Percentiles rank a stretch among this genome's conserved stretches.
These are phyloP conservation scores for Lentinula detonsa DNA, from an alignment of 768 basidiomycete species.

Conservation along the genomic window DNA sequence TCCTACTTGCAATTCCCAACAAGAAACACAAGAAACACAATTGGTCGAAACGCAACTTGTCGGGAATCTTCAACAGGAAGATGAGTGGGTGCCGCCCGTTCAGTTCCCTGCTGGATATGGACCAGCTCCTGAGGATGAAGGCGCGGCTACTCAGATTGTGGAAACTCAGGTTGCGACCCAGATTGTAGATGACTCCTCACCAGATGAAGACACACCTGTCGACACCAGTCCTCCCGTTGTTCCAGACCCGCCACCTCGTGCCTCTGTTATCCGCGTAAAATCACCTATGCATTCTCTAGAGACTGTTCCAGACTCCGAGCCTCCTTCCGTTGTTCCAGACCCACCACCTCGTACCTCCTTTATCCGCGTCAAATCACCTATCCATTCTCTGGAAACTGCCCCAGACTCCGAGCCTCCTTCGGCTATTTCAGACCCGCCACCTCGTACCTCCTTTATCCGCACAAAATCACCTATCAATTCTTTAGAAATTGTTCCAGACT, in stretches of 20 bases:
- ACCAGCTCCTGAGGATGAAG: neutral
- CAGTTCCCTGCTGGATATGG: conserved; percentile 3
- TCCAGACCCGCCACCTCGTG: too few species aligned
- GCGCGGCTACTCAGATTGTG: neutral
- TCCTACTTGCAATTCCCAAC: neutral
- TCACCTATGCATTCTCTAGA: too few species aligned
- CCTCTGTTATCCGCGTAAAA: too few species aligned
- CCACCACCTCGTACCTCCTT: too few species aligned
- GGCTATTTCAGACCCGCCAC: neutral
- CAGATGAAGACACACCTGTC: neutral
- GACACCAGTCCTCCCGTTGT: neutral
- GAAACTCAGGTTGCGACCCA: neutral
- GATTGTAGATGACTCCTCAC: neutral
- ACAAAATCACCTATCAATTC: neutral
- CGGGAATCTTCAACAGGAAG: neutral
- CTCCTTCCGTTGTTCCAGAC: too few species aligned
- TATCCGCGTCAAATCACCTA: too few species aligned
- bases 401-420: conserved; percentile 6
- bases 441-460: neutral
- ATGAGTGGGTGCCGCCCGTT: neutral
- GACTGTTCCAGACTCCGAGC: too few species aligned
- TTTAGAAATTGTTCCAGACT: conserved; percentile 5
- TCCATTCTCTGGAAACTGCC: neutral
- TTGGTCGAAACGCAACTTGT: neutral
- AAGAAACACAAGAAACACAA: neutral